Evolutionary conservation across 75 land plant genomes (phyloP).

Genomic region (Pinus taeda): DNA sequence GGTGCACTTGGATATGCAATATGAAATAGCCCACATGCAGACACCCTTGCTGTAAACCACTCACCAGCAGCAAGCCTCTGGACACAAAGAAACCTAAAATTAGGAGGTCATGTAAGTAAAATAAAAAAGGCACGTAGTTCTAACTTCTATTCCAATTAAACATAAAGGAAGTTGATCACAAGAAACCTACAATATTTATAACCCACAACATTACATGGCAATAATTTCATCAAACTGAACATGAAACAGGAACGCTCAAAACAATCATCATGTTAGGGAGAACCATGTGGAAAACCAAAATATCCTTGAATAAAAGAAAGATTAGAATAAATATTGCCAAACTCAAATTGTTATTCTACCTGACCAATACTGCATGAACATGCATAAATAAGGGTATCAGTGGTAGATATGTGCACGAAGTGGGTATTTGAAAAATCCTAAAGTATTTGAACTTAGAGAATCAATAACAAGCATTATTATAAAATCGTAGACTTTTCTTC

Average conservation of each 20-base stretch:
- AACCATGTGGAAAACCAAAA: not conserved
- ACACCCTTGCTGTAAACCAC: conserved; percentile 69
- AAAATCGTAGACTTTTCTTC: too few relatives aligned
- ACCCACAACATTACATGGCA: not conserved
- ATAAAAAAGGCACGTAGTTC: not conserved
- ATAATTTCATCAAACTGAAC: not conserved
- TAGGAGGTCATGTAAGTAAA: conserved; percentile 6
- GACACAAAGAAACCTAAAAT: conserved; percentile 19
- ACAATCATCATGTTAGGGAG: not conserved
- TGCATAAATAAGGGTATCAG: too few relatives aligned
- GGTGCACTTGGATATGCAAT: conserved; percentile 71
- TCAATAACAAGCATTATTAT: too few relatives aligned
- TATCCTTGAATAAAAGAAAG: too few relatives aligned
- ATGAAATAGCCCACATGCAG: conserved; percentile 69
- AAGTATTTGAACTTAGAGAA: too few relatives aligned
- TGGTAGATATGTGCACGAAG: too few relatives aligned
- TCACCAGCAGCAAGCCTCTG: conserved; percentile 74
- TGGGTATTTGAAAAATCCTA: too few relatives aligned
- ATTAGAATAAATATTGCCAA: too few relatives aligned
- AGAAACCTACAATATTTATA: not conserved
- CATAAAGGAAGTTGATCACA: not conserved
- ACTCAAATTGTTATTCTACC: too few relatives aligned
- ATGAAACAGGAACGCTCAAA: not conserved
- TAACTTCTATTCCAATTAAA: not conserved
- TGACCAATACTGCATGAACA: too few relatives aligned